These are phyloP conservation scores for Calonectria hongkongensis DNA, from an alignment of 2,329 filamentous ascomycete species.

Conservation along the genomic window DNA sequence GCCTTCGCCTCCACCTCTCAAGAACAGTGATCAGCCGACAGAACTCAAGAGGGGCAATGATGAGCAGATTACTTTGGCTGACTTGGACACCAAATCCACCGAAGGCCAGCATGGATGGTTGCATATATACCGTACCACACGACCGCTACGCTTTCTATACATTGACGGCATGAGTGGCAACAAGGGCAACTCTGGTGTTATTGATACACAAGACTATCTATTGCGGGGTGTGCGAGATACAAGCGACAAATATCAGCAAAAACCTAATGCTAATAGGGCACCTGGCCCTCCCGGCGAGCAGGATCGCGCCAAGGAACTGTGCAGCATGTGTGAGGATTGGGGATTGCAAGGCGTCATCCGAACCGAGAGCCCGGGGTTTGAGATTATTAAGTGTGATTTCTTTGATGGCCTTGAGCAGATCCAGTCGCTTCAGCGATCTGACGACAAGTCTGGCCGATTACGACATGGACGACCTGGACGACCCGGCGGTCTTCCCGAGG, in stretches of 20 bases:
- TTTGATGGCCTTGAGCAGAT: constrained; percentile 59
- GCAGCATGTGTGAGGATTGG: constrained; percentile 31
- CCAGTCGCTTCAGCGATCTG: constrained; percentile 50
- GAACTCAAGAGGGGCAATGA: constrained; percentile 9
- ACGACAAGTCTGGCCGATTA: constrained; percentile 49
- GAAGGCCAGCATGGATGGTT: constrained; percentile 64
- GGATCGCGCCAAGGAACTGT: constrained; percentile 28
- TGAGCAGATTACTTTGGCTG: constrained; percentile 9
- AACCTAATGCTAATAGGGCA: constrained; percentile 31
- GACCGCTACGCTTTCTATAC: constrained; percentile 71
- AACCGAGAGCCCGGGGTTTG: constrained; percentile 77
- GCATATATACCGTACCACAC: constrained; percentile 71
- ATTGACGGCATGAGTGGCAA: constrained; percentile 75
- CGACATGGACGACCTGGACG: background rate
- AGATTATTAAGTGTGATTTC: constrained; percentile 78
- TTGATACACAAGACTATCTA: constrained; percentile 30
- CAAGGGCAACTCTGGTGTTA: constrained; percentile 63
- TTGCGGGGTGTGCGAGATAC: constrained; percentile 20
- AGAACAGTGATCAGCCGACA: background rate
- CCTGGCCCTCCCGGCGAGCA: constrained; percentile 28
- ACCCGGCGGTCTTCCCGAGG: background rate
- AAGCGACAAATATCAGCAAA: background rate
- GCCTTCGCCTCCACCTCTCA: background rate
- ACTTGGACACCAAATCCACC: background rate
- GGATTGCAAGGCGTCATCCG: constrained; percentile 74